Conservation (phyloP, 768 basidiomycete species). For the Ramaria sp. region DNA sequence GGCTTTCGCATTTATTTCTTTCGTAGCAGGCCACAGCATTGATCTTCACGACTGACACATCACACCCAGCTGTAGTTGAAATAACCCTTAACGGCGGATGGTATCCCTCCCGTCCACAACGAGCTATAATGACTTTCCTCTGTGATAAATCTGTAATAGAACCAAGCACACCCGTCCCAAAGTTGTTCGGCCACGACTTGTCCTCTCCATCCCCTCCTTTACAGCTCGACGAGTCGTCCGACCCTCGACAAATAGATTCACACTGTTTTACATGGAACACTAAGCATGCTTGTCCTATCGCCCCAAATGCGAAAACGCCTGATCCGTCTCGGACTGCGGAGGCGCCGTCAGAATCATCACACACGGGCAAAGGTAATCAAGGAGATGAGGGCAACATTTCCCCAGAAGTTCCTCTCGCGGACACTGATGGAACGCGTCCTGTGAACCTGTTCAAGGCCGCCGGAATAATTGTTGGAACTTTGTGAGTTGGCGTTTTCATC, state of each 20-base stretch:
- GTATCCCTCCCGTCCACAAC: conserved; percentile 2
- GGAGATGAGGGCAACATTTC: neutral
- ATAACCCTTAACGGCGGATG: conserved; percentile 2
- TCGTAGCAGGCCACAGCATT: too few species aligned
- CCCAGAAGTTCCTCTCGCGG: neutral
- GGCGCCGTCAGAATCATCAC: neutral
- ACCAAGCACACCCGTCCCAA: neutral
- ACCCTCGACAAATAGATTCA: neutral
- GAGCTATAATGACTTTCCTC: neutral
- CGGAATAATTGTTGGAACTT: neutral
- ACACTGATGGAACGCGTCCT: neutral
- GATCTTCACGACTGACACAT: neutral
- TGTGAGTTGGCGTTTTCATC: conserved; percentile 2
- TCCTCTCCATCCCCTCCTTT: neutral
- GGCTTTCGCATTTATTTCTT: too few species aligned
- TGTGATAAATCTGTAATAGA: conserved; percentile 3
- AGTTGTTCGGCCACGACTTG: neutral
- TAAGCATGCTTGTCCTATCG: conserved; percentile 6
- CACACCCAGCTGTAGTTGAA: neutral
- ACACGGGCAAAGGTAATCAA: too few species aligned
- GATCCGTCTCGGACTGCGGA: neutral
- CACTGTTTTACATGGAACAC: conserved; percentile 4
- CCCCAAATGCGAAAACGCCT: neutral
- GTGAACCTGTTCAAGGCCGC: neutral
- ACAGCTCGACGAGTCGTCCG: neutral